These are phyloP conservation scores for Dactylella cylindrospora DNA, from an alignment of 2,329 filamentous ascomycete genomes.

Conservation along the genomic window DNA sequence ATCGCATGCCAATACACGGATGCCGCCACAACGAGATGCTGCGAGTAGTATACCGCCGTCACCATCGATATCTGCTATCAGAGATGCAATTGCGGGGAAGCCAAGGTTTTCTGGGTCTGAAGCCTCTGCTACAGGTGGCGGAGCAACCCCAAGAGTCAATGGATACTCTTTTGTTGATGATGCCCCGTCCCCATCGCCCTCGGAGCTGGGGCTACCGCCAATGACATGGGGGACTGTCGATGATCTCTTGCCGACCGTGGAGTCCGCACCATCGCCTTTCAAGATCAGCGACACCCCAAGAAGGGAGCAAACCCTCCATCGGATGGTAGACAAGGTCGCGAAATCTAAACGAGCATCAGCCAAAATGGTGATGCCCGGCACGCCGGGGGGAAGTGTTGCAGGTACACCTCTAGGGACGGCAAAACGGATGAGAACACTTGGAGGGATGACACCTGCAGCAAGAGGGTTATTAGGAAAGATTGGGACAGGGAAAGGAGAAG, in stretches of 20 bases:
- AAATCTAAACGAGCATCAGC: conserved; percentile 68
- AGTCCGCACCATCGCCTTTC: conserved; percentile 72
- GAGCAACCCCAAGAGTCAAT: conserved; percentile 85
- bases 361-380: conserved; percentile 56
- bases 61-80: conserved; percentile 79
- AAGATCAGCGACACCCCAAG: conserved; percentile 71
- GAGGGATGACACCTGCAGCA: conserved; percentile 70
- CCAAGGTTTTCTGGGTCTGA: conserved; percentile 66
- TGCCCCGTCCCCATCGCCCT: conserved; percentile 61
- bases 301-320: conserved; percentile 78
- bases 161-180: conserved; percentile 95
- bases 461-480: conserved; percentile 68
- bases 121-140: conserved; percentile 62
- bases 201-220: conserved; percentile 60
- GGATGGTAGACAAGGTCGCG: conserved; percentile 80
- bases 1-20: conserved; percentile 78
- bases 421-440: conserved; percentile 52
- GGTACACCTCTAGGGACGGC: conserved; percentile 61
- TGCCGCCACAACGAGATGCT: conserved; percentile 59
- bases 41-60: conserved; percentile 63
- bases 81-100: conserved; percentile 77
- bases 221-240: conserved; percentile 50
- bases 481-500: conserved; percentile 28
- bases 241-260: conserved; percentile 52
- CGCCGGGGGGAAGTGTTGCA: conserved; percentile 59